Evolutionary conservation across 768 basidiomycete genomes (phyloP), one percentile per base, ranked within the genome.

Genomic region (Roridomyces roridus): DNA sequence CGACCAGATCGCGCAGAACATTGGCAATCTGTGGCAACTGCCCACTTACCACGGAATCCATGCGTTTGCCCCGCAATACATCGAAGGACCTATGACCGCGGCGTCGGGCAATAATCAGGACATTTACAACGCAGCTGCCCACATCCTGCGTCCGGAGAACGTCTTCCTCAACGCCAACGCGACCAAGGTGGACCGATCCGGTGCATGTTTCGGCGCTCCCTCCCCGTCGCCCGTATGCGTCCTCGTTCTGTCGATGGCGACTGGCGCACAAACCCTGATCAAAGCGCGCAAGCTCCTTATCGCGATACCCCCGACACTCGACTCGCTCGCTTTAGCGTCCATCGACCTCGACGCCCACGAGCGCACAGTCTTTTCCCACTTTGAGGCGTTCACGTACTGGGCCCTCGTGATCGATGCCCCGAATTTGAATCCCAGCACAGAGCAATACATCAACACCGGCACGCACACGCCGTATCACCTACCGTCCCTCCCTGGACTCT

Each of bases 261-360:
- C n/a, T n/a, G 31, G 29, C 14, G 28, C 10, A 15, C 40, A 37
- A 15, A 41, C 39, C n/a, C n/a, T n/a, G n/a, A n/a, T n/a, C n/a
- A n/a, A n/a, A n/a, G n/a, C 15, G 4, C 49, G 49, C 39, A 50
- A 50, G 39, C 49, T 50, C 11, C 49, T 50, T 29, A 40, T 50
- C 39, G 49, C 49, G 20, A 50, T 50, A 18, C 49, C 49, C 21
- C 49, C 49, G 39, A 40, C 49, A 11, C 49, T 50, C 37, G 15
- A 24, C 37, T 40, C 49, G 18, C 39, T 50, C 26, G 25, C 49
- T 4, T 26, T 40, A 5, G 49, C 49, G 10, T 28, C 40, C 24
- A 15, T 50, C 4, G 49, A 50, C 49, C 39, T 50, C 49, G 49
- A 50, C 49, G 39, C 49, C 18, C 49, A 50, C 18, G 49, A 50